Conservation (phyloP, 1,284 basidiomycete genomes). For the Ustilago curta region DNA sequence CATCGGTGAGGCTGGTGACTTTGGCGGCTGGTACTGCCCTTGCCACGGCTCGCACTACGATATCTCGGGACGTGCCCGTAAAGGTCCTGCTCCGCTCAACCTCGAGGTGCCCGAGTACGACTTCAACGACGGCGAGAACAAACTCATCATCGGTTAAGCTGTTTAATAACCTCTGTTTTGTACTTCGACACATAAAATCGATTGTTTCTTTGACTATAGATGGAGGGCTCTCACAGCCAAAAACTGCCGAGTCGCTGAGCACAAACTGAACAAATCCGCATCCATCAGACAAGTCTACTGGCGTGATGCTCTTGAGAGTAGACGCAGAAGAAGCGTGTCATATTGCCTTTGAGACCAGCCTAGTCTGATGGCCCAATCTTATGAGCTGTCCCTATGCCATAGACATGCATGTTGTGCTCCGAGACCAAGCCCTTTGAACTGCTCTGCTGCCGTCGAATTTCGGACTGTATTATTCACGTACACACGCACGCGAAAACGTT, state of each 20-base stretch:
- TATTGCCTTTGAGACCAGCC: no score
- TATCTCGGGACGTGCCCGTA: conserved; percentile 93
- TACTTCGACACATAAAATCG: conserved; percentile 4
- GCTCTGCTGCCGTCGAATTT: conserved; percentile 15
- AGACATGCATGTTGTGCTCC: not conserved
- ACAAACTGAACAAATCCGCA: no score
- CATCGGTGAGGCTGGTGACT: conserved; percentile 94
- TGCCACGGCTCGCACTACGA: conserved; percentile 98
- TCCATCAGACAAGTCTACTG: no score
- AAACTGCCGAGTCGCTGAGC: no score
- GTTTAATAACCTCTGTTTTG: not conserved
- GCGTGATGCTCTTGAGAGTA: no score
- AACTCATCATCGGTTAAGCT: conserved; percentile 87
- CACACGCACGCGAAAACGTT: not conserved
- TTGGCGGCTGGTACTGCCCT: conserved; percentile 77
- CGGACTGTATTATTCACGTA: conserved; percentile 8
- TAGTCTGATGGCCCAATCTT: no score
- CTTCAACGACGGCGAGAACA: conserved; percentile 70
- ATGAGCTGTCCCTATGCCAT: not conserved
- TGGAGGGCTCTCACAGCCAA: not conserved
- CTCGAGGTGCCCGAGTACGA: conserved; percentile 78
- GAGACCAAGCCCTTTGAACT: not conserved
- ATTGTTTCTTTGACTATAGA: conserved; percentile 2
- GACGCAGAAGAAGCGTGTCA: no score
- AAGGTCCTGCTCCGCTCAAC: conserved; percentile 86